phyloP scores from a whole-genome alignment of 1,284 basidiomycete species.

The Ceratobasidium sp. region DNA sequence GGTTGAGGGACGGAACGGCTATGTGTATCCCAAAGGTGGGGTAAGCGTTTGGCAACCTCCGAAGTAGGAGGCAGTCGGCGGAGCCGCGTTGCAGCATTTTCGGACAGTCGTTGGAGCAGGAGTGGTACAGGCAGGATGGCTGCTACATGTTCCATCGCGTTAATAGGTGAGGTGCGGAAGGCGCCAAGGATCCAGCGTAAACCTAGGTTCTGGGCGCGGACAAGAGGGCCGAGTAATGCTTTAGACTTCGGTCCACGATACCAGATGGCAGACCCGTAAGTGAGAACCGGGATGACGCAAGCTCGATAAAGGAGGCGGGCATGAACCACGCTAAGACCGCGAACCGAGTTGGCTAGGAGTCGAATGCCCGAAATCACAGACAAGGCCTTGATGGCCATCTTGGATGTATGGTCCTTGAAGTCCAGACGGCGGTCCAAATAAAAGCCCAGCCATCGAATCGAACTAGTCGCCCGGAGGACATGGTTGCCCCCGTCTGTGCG shows the following conservation, averaged over 20 bases:
- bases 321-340: neutral
- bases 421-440: constrained; percentile 34
- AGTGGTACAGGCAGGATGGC: neutral
- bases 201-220: neutral
- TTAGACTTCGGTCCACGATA: neutral
- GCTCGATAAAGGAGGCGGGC: neutral
- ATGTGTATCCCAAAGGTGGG: neutral
- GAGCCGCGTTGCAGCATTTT: neutral
- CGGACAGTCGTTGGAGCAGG: neutral
- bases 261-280: neutral
- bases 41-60: neutral
- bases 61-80: neutral
- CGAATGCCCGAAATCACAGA: constrained; percentile 5
- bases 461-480: neutral
- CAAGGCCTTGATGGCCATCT: constrained; percentile 23
- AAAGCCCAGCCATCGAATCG: constrained; percentile 41
- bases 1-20: neutral
- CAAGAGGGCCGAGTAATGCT: neutral
- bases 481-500: neutral
- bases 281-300: constrained; percentile 7
- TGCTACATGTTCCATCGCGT: neutral
- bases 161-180: neutral
- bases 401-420: constrained; percentile 34
- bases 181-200: neutral
- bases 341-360: neutral